Conservation (phyloP, 1,284 basidiomycete species). For the Pterulicium gracile region DNA sequence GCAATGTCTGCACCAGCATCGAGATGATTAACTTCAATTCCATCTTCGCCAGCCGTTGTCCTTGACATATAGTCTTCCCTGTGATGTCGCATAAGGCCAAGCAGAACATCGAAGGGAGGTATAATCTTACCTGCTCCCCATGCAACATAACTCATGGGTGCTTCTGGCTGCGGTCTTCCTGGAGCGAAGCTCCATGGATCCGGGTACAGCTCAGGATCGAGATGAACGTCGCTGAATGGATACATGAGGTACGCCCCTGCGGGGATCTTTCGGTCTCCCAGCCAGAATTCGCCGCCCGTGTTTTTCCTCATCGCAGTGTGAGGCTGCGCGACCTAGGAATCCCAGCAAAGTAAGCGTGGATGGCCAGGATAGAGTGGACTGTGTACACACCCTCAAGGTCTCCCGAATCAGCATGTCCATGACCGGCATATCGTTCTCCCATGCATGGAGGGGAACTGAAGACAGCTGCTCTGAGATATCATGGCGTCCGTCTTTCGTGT, state of each 20-base stretch:
- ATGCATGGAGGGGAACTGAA: constrained; percentile 51
- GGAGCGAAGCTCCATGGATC: constrained; percentile 70
- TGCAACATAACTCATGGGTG: constrained; percentile 52
- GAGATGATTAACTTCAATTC: constrained; percentile 59
- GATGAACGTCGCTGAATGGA: constrained; percentile 67
- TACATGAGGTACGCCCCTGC: constrained; percentile 64
- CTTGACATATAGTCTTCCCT: constrained; percentile 61
- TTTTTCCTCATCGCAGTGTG: constrained; percentile 71
- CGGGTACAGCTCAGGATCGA: constrained; percentile 55
- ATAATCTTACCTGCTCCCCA: constrained; percentile 61
- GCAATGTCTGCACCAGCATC: constrained; percentile 51
- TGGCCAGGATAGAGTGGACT: neutral
- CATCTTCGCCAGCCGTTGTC: constrained; percentile 58
- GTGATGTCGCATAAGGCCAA: constrained; percentile 12
- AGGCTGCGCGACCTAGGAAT: constrained; percentile 45
- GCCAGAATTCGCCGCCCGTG: constrained; percentile 52
- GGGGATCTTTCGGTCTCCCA: constrained; percentile 54
- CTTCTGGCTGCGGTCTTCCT: constrained; percentile 33
- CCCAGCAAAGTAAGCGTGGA: neutral
- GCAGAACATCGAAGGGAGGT: constrained; percentile 13
- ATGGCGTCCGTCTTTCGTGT: too few species aligned
- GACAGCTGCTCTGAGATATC: constrained; percentile 31
- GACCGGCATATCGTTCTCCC: constrained; percentile 57
- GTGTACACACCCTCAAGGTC: constrained; percentile 42
- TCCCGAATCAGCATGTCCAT: constrained; percentile 62